Evolutionary conservation across 2,329 filamentous ascomycete species (phyloP).

Genomic region (Cercospora sp.): DNA sequence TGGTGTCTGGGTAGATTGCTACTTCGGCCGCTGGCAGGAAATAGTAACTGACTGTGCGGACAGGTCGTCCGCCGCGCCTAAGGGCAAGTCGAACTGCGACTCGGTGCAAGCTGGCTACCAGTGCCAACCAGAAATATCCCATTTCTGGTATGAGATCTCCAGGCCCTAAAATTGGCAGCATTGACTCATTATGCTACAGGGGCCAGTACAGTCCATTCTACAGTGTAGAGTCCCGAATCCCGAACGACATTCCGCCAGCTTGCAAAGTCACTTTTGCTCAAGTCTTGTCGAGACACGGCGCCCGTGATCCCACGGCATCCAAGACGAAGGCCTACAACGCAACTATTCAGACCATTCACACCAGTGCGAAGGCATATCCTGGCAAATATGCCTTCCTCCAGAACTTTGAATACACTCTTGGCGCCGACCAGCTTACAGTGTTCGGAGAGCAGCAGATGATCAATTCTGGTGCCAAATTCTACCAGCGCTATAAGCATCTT

Average conservation of each 20-base stretch:
- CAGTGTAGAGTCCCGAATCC: constrained; percentile 67
- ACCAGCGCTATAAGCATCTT: constrained; percentile 67
- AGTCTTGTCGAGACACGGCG: constrained; percentile 80
- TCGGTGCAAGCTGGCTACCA: constrained; percentile 55
- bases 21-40: not conserved
- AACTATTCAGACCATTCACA: constrained; percentile 67
- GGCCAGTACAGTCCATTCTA: constrained; percentile 89
- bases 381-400: constrained; percentile 68
- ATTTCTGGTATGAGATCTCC: constrained; percentile 55
- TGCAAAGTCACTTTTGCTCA: constrained; percentile 80
- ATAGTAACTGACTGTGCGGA: not conserved
- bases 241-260: constrained; percentile 59
- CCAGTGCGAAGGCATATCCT: constrained; percentile 56
- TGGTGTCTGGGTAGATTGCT: constrained; percentile 21
- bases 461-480: constrained; percentile 75
- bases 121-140: constrained; percentile 62
- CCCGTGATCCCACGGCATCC: constrained; percentile 71
- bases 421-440: constrained; percentile 65
- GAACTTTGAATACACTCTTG: constrained; percentile 69
- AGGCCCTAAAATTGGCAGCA: not conserved
- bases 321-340: constrained; percentile 66
- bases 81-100: constrained; percentile 27
- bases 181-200: constrained; percentile 10
- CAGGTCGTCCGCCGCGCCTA: constrained; percentile 14
- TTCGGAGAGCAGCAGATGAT: constrained; percentile 71